Base-by-base conservation (phyloP, 139 green algal species). In the Chlamydomonas asymmetrica region DNA sequence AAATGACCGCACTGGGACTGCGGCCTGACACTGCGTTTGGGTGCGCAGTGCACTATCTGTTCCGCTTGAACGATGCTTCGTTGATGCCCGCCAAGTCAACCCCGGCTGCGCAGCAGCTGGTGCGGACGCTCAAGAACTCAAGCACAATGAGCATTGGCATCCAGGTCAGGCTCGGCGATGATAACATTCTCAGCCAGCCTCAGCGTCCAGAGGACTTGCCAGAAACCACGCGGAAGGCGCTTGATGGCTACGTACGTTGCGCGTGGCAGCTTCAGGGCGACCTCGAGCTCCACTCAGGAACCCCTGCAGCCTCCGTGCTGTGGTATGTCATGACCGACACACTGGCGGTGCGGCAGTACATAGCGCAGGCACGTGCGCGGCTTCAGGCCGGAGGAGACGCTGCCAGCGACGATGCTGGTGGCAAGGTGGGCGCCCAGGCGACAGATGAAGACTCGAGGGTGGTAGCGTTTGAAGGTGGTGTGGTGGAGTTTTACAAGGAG, bases 241-340 rank as follows among this genome's bases (percentile, higher is more conserved):
- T 71, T 16, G 4, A 29, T 18, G 65, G 65, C 65, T 71, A 32
- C 65, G 10, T 71, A 29, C 4, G 16, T 18, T 71, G 65, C 31
- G 65, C 65, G 22, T 29, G 38, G n/a, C 5, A 6, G 8, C 65
- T 71, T 7, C 43, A 41, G 7, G 65, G 43, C 65, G 43, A 31
- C 65, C 18, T 71, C 6, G n/a, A n/a, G n/a, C n/a, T n/a, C n/a
- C n/a, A n/a, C n/a, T n/a, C n/a, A n/a, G n/a, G n/a, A n/a, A n/a
- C n/a, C n/a, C n/a, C n/a, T n/a, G n/a, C n/a, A 25, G 50, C 22
- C 8, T 22, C n/a, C n/a, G n/a, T n/a, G n/a, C n/a, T 41, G 32
- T 73, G 35, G 23, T 73, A 73, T 48, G 22, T 73, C 32, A 73
- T 73, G 66, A 73, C 66, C 2, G 66, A 73, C 66, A 73, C 66